Evolutionary conservation across 352 stramenopile genomes (phyloP), one percentile per base, ranked within the genome.

Genomic region (Globisporangium ultimum): DNA sequence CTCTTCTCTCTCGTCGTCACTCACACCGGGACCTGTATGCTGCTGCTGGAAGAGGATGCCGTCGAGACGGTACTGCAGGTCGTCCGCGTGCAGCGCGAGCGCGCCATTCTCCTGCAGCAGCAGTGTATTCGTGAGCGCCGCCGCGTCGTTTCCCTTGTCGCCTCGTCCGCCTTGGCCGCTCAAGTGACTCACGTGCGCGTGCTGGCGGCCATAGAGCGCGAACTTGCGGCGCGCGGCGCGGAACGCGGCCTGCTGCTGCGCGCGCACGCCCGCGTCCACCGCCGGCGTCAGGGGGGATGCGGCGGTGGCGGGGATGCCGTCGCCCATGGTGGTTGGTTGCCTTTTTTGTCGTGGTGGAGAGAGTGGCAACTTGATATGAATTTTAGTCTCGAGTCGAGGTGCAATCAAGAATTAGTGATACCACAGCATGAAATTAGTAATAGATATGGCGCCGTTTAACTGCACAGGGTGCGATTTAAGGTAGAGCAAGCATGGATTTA

Each of bases 41-140:
- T 24, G 20, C n/a, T 18, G 24, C 40, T 50, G 40, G 28, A 54
- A 45, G n/a, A 83, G 36, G 5, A 91, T 58, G 8, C 76, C 82
- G 47, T 86, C 74, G 42, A 91, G 53, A n/a, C 79, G 68, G 66
- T 89, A 88, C 47, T 65, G 58, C 28, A 88, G 60, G 34, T 88
- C 74, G 57, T 86, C 78, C 55, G 89, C 36, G 15, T 71, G 73
- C 11, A 71, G 58, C 45, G 70, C 64, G 3, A 89, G 67, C 43
- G 67, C 55, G 55, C 80, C 79, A 55, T 88, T 78, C 51, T 84
- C 72, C 63, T 89, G 77, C 15, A 91, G 67, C n/a, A 78, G 28
- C 55, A 86, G 48, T n/a, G 77, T 76, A 28, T 71, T 81, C 63
- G 76, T 71, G 51, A 91, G 59, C 20, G 48, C 46, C 7, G 48